phyloP scores from a whole-genome alignment of 768 basidiomycete genomes.

The Suillus plorans region DNA sequence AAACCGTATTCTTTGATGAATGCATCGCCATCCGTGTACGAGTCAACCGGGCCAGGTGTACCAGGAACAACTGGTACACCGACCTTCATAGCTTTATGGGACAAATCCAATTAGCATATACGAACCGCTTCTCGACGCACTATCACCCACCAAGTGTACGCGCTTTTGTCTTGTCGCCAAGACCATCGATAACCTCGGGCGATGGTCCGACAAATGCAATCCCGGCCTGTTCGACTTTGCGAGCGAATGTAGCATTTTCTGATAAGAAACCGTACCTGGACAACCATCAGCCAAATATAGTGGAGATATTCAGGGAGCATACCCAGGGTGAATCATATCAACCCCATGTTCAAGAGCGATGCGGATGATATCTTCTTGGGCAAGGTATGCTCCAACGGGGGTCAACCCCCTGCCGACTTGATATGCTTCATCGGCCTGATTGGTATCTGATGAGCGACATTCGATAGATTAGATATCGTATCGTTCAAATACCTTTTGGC shows the following conservation, averaged over 20 bases:
- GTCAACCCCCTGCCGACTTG: conserved; percentile 96
- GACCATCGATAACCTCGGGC: conserved; percentile 94
- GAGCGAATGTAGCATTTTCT: conserved; percentile 96
- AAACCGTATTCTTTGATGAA: conserved; percentile 98
- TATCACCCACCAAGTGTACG: conserved; percentile 68
- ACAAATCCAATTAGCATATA: conserved; percentile 7
- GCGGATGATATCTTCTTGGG: conserved; percentile 95
- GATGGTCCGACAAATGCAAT: conserved; percentile 95
- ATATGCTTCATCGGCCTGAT: conserved; percentile 95
- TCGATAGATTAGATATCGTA: conserved; percentile 24
- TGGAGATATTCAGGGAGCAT: conserved; percentile 18
- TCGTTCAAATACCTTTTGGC: conserved; percentile 76
- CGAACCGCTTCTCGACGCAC: conserved; percentile 7
- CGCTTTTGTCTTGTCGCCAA: conserved; percentile 99
- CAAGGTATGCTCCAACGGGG: conserved; percentile 95
- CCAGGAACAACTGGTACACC: conserved; percentile 97
- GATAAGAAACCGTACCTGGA: conserved; percentile 93
- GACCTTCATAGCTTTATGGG: conserved; percentile 70
- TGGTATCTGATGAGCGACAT: conserved; percentile 17
- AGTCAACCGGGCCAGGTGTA: conserved; percentile 89
- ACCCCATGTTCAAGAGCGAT: conserved; percentile 98
- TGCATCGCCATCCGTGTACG: conserved; percentile 74
- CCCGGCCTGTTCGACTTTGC: conserved; percentile 96
- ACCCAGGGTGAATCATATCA: conserved; percentile 99
- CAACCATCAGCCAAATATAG: conserved; percentile 10